Percentiles rank a stretch among this genome's conserved stretches.
phyloP scores from a whole-genome alignment of 2,329 filamentous ascomycete genomes.

The Lecanosticta acicola region DNA sequence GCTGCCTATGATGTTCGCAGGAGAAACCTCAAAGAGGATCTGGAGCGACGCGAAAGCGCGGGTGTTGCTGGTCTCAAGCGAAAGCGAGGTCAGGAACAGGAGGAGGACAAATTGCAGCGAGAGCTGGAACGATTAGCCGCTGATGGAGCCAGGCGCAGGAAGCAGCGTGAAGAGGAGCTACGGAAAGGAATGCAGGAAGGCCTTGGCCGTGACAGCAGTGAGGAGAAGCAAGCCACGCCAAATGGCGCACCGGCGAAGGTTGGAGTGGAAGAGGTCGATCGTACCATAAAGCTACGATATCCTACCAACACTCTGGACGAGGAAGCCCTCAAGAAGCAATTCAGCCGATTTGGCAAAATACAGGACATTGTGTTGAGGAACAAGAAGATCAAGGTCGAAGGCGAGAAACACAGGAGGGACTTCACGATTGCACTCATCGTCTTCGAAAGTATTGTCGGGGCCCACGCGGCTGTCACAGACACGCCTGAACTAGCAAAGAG shows the following conservation, averaged over 20 bases:
- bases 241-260: slow-evolving; percentile 1
- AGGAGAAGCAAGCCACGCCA: slow-evolving; percentile 3
- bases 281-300: slow-evolving; percentile 53
- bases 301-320: slow-evolving; percentile 38
- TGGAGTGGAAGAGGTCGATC: slow-evolving; percentile 48
- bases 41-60: slow-evolving; percentile 67
- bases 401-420: slow-evolving; percentile 25
- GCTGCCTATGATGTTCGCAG: slow-evolving; percentile 64
- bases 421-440: slow-evolving; percentile 50
- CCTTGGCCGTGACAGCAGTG: slow-evolving; percentile 34
- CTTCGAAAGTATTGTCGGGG: slow-evolving; percentile 53
- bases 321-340: slow-evolving; percentile 43
- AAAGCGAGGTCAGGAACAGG: slow-evolving; percentile 39
- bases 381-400: slow-evolving; percentile 41
- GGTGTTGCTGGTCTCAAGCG: slow-evolving; percentile 36
- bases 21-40: slow-evolving; percentile 75
- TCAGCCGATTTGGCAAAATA: slow-evolving; percentile 52
- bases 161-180: slow-evolving; percentile 50
- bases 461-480: slow-evolving; percentile 52
- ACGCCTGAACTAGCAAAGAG: slow-evolving; percentile 24
- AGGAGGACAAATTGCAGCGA: slow-evolving; percentile 55
- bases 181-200: slow-evolving; percentile 51
- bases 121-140: slow-evolving; percentile 42
- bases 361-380: slow-evolving; percentile 53
- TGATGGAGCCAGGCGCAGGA: slow-evolving; percentile 49